Percentiles rank a stretch among this genome's conserved stretches.
These are phyloP conservation scores for Salix suchowensis DNA, from an alignment of 345 rosid species.

Conservation along the genomic window DNA sequence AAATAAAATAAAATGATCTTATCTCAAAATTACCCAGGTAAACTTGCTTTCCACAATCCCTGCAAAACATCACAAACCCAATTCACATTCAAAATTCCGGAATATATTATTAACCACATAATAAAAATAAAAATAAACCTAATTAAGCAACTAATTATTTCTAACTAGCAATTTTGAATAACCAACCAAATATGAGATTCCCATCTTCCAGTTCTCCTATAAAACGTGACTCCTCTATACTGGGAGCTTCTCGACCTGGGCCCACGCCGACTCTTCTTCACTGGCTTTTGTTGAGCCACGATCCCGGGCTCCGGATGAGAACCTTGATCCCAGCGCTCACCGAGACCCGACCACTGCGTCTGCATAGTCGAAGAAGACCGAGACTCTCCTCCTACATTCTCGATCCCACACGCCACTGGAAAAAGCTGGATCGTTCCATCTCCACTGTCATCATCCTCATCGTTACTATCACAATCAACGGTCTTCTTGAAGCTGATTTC, in stretches of 20 bases:
- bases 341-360: conserved; percentile 37
- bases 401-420: conserved; percentile 22
- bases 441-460: not conserved
- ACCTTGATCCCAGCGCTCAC: conserved; percentile 14
- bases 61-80: conserved; percentile 23
- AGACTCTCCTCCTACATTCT: not conserved
- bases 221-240: conserved; percentile 95
- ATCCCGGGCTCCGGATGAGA: conserved; percentile 20
- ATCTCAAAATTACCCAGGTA: conserved; percentile 49
- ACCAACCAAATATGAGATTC: conserved; percentile 95
- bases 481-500: not conserved
- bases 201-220: conserved; percentile 97
- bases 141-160: not conserved
- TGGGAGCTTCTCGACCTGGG: conserved; percentile 96
- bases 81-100: not conserved
- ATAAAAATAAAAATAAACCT: not conserved
- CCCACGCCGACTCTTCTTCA: conserved; percentile 79
- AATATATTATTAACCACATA: not conserved
- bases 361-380: conserved; percentile 1
- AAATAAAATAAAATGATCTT: not conserved
- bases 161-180: not conserved
- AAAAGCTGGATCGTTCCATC: conserved; percentile 42
- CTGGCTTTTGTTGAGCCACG: conserved; percentile 20
- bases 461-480: not conserved
- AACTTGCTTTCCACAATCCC: conserved; percentile 89